phyloP scores from a whole-genome alignment of 2,329 filamentous ascomycete genomes.

The Nannizzia gypsea region DNA sequence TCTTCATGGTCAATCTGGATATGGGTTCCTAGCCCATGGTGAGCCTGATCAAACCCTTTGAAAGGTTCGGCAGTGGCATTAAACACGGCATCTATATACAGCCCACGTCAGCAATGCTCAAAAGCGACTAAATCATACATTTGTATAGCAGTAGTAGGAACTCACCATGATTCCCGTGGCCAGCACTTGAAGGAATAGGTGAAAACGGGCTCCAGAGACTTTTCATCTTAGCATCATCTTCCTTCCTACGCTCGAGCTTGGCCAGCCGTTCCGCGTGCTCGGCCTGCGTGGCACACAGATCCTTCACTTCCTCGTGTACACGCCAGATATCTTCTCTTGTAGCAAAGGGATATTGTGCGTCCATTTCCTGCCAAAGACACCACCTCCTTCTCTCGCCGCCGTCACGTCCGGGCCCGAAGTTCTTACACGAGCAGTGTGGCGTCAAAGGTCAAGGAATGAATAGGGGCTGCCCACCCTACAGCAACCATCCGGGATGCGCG shows the following conservation, averaged over 20 bases:
- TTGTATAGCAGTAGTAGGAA: slow-evolving; percentile 7
- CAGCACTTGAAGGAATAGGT: slow-evolving; percentile 75
- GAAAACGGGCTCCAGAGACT: slow-evolving; percentile 79
- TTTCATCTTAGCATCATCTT: slow-evolving; percentile 56
- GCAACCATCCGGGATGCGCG: not conserved
- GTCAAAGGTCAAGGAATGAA: not conserved
- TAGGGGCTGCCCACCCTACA: not conserved
- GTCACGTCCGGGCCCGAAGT: not conserved
- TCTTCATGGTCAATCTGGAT: slow-evolving; percentile 81
- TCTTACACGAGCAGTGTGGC: not conserved
- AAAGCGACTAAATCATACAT: not conserved
- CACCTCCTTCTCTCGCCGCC: not conserved
- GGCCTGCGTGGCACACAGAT: slow-evolving; percentile 48
- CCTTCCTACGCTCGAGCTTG: slow-evolving; percentile 49
- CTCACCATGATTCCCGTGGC: slow-evolving; percentile 67
- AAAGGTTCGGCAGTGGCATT: slow-evolving; percentile 76
- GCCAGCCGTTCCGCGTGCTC: slow-evolving; percentile 51
- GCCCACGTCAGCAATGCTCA: not conserved
- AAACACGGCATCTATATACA: slow-evolving; percentile 56
- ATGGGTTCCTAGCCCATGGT: slow-evolving; percentile 66
- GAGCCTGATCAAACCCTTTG: slow-evolving; percentile 73
- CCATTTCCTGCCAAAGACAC: slow-evolving; percentile 35
- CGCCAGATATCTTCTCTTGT: slow-evolving; percentile 55
- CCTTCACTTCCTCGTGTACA: slow-evolving; percentile 50
- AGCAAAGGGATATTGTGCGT: slow-evolving; percentile 53